Conservation (phyloP, 2,329 filamentous ascomycete genomes). For the Neophaeococcomyces aloes region DNA sequence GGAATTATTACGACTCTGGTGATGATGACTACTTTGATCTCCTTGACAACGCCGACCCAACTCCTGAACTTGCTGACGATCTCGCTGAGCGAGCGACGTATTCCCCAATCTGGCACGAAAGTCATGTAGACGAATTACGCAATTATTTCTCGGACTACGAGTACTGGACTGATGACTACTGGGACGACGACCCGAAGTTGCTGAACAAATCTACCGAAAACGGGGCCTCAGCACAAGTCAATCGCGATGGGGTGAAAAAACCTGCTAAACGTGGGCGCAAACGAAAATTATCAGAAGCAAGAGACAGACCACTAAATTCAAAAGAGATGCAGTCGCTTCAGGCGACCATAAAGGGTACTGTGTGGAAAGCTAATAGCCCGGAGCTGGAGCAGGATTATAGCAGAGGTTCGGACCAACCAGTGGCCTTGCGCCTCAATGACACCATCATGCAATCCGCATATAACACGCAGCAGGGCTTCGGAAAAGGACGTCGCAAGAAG, state of each 20-base stretch:
- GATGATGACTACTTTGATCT: slow-evolving; percentile 21
- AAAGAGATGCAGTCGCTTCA: slow-evolving; percentile 14
- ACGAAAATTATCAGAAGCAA: slow-evolving; percentile 18
- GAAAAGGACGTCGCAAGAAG: slow-evolving; percentile 2
- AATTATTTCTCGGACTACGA: slow-evolving; percentile 37
- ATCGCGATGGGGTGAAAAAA: slow-evolving; percentile 11
- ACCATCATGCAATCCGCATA: slow-evolving; percentile 26
- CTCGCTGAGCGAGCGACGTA: slow-evolving; percentile 32
- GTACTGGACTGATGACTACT: slow-evolving; percentile 36
- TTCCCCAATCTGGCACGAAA: slow-evolving; percentile 31
- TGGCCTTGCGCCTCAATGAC: slow-evolving; percentile 38
- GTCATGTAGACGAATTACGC: slow-evolving; percentile 28
- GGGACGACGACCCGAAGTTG: slow-evolving; percentile 34
- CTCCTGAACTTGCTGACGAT: slow-evolving; percentile 26
- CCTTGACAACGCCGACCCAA: slow-evolving; percentile 19
- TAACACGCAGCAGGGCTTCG: slow-evolving; percentile 13
- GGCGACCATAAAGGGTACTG: slow-evolving; percentile 29
- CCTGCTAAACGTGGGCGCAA: slow-evolving; percentile 18
- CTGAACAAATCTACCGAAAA: slow-evolving; percentile 16
- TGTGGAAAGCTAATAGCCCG: slow-evolving; percentile 29
- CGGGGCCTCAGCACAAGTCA: slow-evolving; percentile 6
- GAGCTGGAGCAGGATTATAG: slow-evolving; percentile 26
- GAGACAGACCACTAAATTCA: slow-evolving; percentile 11
- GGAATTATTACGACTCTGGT: slow-evolving; percentile 18
- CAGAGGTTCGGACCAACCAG: slow-evolving; percentile 32